Evolutionary conservation across 345 rosid species (phyloP).

Genomic region (Eucalyptus polyanthemos): DNA sequence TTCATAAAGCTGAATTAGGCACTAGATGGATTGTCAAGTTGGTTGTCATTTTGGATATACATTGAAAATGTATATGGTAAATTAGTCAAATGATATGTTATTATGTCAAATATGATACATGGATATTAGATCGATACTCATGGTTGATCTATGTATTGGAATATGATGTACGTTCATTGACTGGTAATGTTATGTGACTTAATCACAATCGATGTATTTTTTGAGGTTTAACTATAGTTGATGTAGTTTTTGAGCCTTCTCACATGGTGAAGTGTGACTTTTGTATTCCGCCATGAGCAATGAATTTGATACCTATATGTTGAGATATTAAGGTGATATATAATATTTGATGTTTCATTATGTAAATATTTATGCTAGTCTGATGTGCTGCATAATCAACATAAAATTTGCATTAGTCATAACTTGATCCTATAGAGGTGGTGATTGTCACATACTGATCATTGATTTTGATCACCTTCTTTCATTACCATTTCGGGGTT

Average conservation of each 20-base stretch:
- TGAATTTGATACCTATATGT: accelerated
- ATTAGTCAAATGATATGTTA: not conserved
- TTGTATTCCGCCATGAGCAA: not conserved
- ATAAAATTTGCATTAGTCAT: not conserved
- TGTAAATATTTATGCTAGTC: not conserved
- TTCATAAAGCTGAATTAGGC: not conserved
- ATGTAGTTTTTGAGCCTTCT: not conserved
- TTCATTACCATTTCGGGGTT: not conserved
- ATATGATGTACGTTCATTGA: not conserved
- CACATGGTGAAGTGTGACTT: not conserved
- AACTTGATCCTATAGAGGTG: not conserved
- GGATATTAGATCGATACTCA: not conserved
- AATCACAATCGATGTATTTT: accelerated
- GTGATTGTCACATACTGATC: not conserved
- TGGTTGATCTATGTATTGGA: not conserved
- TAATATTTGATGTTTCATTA: not conserved
- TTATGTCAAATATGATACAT: not conserved
- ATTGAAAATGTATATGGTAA: not conserved
- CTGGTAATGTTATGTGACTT: not conserved
- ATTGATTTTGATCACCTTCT: not conserved
- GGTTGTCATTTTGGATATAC: not conserved
- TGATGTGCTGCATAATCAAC: not conserved
- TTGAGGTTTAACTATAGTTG: not conserved
- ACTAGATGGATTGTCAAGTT: not conserved
- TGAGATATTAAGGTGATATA: not conserved